phyloP scores from a whole-genome alignment of 108 stramenopile species.

The Nitzschia sp. region DNA sequence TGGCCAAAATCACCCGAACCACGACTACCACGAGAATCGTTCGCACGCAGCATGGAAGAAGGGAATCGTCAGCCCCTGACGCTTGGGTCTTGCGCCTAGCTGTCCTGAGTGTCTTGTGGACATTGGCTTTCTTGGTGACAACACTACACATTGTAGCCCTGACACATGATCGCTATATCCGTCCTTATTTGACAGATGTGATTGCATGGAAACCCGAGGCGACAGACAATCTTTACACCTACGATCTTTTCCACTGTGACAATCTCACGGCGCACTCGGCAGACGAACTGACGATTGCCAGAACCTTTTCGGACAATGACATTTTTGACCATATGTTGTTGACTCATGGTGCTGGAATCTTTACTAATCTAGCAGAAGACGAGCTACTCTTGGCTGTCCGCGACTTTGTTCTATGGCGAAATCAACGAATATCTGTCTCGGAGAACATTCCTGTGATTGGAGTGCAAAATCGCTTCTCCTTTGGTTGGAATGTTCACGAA shows the following conservation, averaged over 20 bases:
- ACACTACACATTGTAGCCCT: too few relatives aligned
- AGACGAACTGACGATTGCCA: background rate
- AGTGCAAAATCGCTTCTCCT: too few relatives aligned
- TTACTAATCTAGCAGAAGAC: background rate
- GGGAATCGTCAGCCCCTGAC: too few relatives aligned
- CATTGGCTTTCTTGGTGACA: too few relatives aligned
- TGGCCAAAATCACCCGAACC: too few relatives aligned
- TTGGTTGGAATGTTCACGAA: too few relatives aligned
- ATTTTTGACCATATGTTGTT: slow-evolving; percentile 5
- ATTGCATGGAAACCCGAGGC: slow-evolving; percentile 2
- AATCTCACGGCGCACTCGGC: background rate
- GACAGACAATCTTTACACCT: slow-evolving; percentile 1
- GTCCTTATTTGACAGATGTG: background rate
- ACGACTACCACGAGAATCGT: too few relatives aligned
- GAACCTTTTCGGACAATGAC: background rate
- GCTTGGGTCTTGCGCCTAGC: too few relatives aligned
- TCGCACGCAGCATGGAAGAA: too few relatives aligned
- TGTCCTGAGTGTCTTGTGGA: too few relatives aligned
- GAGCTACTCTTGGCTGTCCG: background rate
- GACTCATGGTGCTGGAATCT: slow-evolving; percentile 9
- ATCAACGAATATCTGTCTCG: slow-evolving; percentile 2
- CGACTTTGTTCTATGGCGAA: slow-evolving; percentile 6
- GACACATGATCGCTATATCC: too few relatives aligned
- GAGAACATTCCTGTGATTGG: too few relatives aligned
- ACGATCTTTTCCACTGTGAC: background rate